Evolutionary conservation across 192 early-diverging fungal species (phyloP), one percentile per base, ranked within the genome.

Genomic region (Podila epigama): DNA sequence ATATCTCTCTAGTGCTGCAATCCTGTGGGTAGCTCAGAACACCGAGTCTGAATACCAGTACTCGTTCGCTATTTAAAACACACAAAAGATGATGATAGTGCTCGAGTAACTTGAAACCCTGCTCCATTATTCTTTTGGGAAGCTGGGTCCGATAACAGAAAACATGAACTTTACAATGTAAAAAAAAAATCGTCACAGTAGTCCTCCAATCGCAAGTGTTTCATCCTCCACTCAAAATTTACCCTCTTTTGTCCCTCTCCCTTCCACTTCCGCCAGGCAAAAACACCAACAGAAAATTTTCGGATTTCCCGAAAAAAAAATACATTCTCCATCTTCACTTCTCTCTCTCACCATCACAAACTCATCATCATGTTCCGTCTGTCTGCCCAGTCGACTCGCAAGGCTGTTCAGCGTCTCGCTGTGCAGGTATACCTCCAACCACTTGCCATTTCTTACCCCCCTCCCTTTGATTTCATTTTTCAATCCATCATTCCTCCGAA

Each of bases 371-470:
- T 77, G 73, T 68, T 77, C 66, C 73, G 73, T 52, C 66, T 77
- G 36, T 77, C 73, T 55, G 73, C 66, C 37, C 66, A 63, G 60
- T 59, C 73, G 22, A 77, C 73, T 33, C 73, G 73, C 44, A 57
- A 77, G 73, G 73, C 73, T 61, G 73, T 77, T 66, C 73, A 77
- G 73, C 73, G 73, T 48, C 66, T 77, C 37, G 73, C 73, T 77
- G 73, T 68, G 55, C 73, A 77, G 73, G 73, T 77, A 77, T 55
- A 37, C 51, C 51, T 51, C 18, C 33, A 5, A 29, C 16, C 54
- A 13, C 36, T 9, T 63, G 28, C 28, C 36, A 29, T 32, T 8
- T 25, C 29, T 28, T 15, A 10, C 25, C 25, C 29, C 28, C 22
- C 25, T 31, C 52, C 9, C 52, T 18, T n/a, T n/a, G n/a, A n/a